Base-by-base conservation (phyloP, 2,329 filamentous ascomycete genomes). In the Paraconiothyrium brasiliense region DNA sequence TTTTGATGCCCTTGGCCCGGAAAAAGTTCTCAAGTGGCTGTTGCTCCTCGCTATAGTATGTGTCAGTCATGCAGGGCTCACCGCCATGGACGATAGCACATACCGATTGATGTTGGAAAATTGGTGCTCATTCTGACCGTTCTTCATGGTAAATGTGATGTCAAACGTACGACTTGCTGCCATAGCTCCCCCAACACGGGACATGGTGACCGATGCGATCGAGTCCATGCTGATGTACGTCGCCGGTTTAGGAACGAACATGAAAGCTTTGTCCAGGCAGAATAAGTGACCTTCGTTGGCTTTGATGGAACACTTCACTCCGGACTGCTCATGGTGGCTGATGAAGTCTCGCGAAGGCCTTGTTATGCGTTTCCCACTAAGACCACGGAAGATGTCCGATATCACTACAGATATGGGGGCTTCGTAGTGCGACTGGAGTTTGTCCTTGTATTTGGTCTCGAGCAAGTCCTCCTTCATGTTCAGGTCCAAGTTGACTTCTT, bases 281-380 rank as follows among this genome's bases (percentile, higher is more conserved):
- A 97, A 99, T 54, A 99, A 84, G 76, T 97, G 94, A 63, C 96
- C 95, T 82, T 99, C 95, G 79, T 96, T 97, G 57, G 96, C 96
- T 82, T 99, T 99, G 87, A 99, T 97, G n/a, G 94, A 97, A 81
- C 95, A 99, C 83, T 99, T 99, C 81, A 99, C 96, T 61, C 95
- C 95, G 69, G 90, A 92, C 79, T 97, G 94, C 73, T 91, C 89
- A 77, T 97, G 93, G 81, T 98, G 95, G 69, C 92, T 96, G 76
- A 90, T 86, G 81, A 99, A 99, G 79, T 97, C 94, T 80, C 94
- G 94, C 51, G 94, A 95, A 1, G 95, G 95, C 64, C 92, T 92
- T 32, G 94, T 93, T 63, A 99, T 90, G 82, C 96, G 97, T 87
- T 97, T 98, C 73, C 93, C 93, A 22, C 93, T 93, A 50, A 99